Base-by-base conservation (phyloP, 371 early-diverging fungal species). In the Rhizoclosmatium hyalinum region DNA sequence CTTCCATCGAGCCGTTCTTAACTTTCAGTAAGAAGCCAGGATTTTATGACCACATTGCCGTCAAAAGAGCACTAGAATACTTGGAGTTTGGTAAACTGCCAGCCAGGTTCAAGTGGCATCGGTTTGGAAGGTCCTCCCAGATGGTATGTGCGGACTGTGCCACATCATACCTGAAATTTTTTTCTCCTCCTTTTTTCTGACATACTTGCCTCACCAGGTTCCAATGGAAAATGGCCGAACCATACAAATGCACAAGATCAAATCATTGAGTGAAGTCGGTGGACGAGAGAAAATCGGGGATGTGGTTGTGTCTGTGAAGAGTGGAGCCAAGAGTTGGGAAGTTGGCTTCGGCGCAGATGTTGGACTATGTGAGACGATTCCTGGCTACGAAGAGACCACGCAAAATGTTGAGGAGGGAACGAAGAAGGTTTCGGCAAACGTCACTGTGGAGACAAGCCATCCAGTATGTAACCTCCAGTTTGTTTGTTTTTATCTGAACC, bases 1-100 rank as follows among this genome's bases (percentile, higher is more conserved):
- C 80, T n/a, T 73, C 53, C 24, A 60, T 75, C 5, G 82, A 84
- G 47, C 84, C 84, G 21, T 82, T 68, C 74, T 41, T 71, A 46
- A 55, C 75, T 14, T 84, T 84, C 64, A 46, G 39, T 43, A 66
- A 73, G 56, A 62, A 53, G 12, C 65, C 67, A n/a, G 74, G 72
- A 3, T 82, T 80, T 53, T n/a, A 32, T 32, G 60, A 76, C 6
- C 60, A 78, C 47, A 39, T 19, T 12, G 80, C 77, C 41, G 66
- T 73, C 14, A 24, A 21, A 24, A 19, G 69, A 41, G 77, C 65
- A 3, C 8, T 66, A 2, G 61, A 72, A 12, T 77, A 72, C 43
- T 8, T 80, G 42, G 63, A 72, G 39, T 71, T 65, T 3, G 68
- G 70, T n/a, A 65, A 66, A 42, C 57, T 24, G 43, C 55, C 69